Conservation (phyloP, 2,329 filamentous ascomycete genomes). For the Fusarium vanettenii region DNA sequence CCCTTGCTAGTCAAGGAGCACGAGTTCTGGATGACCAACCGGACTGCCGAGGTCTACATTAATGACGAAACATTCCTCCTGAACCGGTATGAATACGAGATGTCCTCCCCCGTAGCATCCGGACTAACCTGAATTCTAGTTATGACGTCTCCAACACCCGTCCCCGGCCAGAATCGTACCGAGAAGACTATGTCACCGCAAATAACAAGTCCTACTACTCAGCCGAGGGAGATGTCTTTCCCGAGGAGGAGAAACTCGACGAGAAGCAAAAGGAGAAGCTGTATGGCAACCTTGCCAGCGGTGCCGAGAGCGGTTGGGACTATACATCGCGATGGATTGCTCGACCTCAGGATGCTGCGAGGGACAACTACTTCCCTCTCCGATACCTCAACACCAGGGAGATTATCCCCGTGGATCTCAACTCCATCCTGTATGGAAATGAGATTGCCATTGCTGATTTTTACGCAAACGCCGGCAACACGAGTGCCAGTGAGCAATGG, state of each 20-base stretch:
- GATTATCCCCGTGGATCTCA: constrained; percentile 73
- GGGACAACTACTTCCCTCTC: constrained; percentile 73
- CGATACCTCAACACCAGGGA: constrained; percentile 70
- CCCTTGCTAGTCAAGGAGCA: constrained; percentile 73
- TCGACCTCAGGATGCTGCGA: constrained; percentile 67
- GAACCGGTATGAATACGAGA: constrained; percentile 59
- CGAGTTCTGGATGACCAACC: constrained; percentile 71
- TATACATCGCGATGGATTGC: constrained; percentile 70
- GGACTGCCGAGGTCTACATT: constrained; percentile 64
- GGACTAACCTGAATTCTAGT: constrained; percentile 42
- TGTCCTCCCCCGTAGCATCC: background rate
- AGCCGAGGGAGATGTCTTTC: constrained; percentile 67
- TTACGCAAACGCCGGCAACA: constrained; percentile 62
- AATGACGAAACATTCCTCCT: constrained; percentile 63
- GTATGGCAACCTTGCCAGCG: constrained; percentile 72
- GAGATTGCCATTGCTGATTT: constrained; percentile 70
- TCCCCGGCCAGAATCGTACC: constrained; percentile 74
- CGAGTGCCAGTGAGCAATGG: constrained; percentile 62
- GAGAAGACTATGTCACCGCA: constrained; percentile 74
- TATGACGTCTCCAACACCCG: constrained; percentile 73
- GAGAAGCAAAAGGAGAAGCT: constrained; percentile 62
- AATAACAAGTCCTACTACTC: constrained; percentile 74
- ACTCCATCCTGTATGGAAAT: constrained; percentile 75
- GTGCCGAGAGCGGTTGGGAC: constrained; percentile 75
- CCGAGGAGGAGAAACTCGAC: constrained; percentile 61